Conservation (phyloP, 345 rosid genomes). For the Eucalyptus decipiens region DNA sequence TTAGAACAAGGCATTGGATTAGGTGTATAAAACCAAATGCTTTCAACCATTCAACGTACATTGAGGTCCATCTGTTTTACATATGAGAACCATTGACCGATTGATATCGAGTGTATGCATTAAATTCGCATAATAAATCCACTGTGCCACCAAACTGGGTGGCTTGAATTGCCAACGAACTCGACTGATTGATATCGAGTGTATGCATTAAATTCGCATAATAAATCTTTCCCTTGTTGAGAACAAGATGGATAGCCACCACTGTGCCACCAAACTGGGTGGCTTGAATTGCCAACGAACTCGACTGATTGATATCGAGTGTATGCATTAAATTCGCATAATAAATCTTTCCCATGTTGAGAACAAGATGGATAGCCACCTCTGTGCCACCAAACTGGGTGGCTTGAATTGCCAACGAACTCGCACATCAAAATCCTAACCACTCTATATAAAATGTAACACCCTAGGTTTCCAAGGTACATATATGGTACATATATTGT, state of each 20-base stretch:
- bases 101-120: background rate
- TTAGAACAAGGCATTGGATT: background rate
- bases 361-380: background rate
- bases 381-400: background rate
- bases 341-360: background rate
- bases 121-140: background rate
- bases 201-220: background rate
- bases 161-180: no score
- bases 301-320: no score
- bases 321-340: no score
- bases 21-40: background rate
- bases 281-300: no score
- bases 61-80: background rate
- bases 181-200: no score
- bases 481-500: no score
- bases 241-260: background rate
- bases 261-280: no score
- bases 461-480: no score
- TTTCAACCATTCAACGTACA: background rate
- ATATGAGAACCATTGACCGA: background rate
- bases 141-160: no score
- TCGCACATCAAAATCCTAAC: background rate
- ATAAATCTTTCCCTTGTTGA: no score
- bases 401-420: background rate
- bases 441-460: background rate